A percentile compares a stretch with the other conserved stretches of the same genome.
Conservation (phyloP, 1,284 basidiomycete species). For the Hymenochaete sp. region DNA sequence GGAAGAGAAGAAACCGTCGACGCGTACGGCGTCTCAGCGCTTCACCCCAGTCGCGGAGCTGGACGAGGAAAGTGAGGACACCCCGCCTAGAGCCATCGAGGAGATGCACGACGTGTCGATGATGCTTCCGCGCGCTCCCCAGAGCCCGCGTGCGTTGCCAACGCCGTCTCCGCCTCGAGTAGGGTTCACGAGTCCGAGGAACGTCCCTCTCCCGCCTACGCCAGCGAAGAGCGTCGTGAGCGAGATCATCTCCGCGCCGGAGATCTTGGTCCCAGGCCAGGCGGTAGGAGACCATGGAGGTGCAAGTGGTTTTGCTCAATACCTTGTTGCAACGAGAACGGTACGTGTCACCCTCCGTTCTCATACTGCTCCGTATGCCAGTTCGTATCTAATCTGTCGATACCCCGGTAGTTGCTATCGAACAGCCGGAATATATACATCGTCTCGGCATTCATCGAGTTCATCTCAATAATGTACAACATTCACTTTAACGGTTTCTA, state of each 20-base stretch:
- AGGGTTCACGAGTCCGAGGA: slow-evolving; percentile 29
- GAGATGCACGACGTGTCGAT: slow-evolving; percentile 42
- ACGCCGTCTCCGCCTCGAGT: slow-evolving; percentile 7
- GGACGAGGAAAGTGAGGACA: slow-evolving; percentile 28
- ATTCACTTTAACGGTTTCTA: slow-evolving; percentile 23
- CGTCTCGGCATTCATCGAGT: slow-evolving; percentile 13
- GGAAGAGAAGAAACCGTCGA: not conserved
- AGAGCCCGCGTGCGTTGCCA: slow-evolving; percentile 21
- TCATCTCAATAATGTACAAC: slow-evolving; percentile 18
- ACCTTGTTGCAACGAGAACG: not conserved
- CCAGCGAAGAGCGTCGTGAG: slow-evolving; percentile 20
- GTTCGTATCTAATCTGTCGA: not conserved
- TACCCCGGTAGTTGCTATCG: slow-evolving; percentile 10
- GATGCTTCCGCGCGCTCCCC: slow-evolving; percentile 38
- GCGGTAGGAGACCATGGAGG: not conserved
- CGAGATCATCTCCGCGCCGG: slow-evolving; percentile 6
- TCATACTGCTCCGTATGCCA: not conserved
- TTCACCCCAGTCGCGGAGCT: slow-evolving; percentile 8
- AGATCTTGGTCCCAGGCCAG: too few relatives aligned
- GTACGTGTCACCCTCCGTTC: slow-evolving; percentile 5
- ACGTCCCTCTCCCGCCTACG: slow-evolving; percentile 30
- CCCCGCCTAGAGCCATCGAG: slow-evolving; percentile 37
- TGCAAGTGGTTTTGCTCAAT: not conserved
- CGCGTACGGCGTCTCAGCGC: slow-evolving; percentile 20
- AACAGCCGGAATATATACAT: slow-evolving; percentile 16